Evolutionary conservation across 2,329 filamentous ascomycete genomes (phyloP).

Genomic region (Neonectria neomacrospora): DNA sequence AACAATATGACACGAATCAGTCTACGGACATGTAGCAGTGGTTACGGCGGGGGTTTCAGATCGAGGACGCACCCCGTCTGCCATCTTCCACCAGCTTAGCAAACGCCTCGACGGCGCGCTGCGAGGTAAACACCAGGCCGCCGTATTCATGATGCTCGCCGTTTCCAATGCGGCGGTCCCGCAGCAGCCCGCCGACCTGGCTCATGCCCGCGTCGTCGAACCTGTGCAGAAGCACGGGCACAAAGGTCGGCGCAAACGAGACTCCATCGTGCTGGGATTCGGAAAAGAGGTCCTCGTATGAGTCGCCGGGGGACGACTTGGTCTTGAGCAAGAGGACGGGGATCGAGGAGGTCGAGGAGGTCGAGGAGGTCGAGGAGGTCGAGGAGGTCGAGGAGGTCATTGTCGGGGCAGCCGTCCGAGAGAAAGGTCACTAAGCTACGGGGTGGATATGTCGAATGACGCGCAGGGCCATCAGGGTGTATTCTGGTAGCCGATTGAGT

Average conservation of each 20-base stretch:
- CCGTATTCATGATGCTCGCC: conserved; percentile 64
- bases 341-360: conserved; percentile 18
- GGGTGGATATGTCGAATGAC: conserved; percentile 27
- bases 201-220: conserved; percentile 70
- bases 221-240: conserved; percentile 80
- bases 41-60: background rate
- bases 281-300: conserved; percentile 76
- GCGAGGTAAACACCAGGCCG: conserved; percentile 86
- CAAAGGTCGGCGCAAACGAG: conserved; percentile 72
- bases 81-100: conserved; percentile 68
- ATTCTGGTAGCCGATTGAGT: background rate
- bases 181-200: conserved; percentile 63
- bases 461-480: background rate
- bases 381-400: conserved; percentile 24
- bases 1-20: background rate
- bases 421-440: conserved; percentile 8
- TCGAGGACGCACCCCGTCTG: conserved; percentile 47
- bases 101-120: conserved; percentile 85
- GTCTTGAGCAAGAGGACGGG: conserved; percentile 82
- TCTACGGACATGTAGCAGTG: background rate
- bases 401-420: conserved; percentile 11
- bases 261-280: conserved; percentile 48
- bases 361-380: conserved; percentile 9
- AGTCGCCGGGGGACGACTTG: conserved; percentile 75
- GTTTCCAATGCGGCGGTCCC: conserved; percentile 53